phyloP scores from a whole-genome alignment of 106 monocot species.

The Dendrobium chrysotoxum region DNA sequence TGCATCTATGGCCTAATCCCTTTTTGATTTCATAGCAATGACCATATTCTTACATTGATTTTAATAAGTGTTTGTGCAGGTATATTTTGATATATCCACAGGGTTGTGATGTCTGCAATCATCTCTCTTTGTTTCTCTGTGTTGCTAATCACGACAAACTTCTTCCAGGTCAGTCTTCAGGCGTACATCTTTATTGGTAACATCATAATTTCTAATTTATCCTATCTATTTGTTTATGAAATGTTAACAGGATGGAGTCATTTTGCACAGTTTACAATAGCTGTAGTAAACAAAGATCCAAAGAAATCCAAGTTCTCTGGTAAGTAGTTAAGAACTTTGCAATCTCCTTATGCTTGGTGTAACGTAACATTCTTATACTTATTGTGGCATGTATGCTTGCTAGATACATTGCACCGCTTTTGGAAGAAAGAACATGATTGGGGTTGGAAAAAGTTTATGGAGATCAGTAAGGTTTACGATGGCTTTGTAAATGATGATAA shows the following conservation, averaged over 20 bases:
- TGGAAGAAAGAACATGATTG: conserved; percentile 99
- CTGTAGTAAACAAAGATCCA: conserved; percentile 92
- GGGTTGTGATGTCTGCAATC: conserved; percentile 93
- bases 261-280: conserved; percentile 93
- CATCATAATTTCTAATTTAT: background rate
- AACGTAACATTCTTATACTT: conserved; percentile 5
- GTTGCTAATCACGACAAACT: conserved; percentile 95
- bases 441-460: conserved; percentile 99
- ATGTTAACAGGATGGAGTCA: conserved; percentile 84
- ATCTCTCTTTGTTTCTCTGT: conserved; percentile 96
- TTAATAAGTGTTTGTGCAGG: conserved; percentile 44
- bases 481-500: conserved; percentile 76
- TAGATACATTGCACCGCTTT: conserved; percentile 92
- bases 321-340: conserved; percentile 20
- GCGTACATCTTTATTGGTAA: background rate
- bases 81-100: conserved; percentile 97
- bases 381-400: conserved; percentile 14
- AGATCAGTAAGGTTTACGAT: conserved; percentile 71
- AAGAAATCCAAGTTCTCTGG: conserved; percentile 97
- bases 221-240: background rate
- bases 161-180: conserved; percentile 62
- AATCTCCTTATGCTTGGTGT: background rate
- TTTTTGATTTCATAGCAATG: background rate
- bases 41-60: background rate
- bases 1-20: background rate